phyloP scores from a whole-genome alignment of 2,329 filamentous ascomycete genomes.

The Endothia cerciana region DNA sequence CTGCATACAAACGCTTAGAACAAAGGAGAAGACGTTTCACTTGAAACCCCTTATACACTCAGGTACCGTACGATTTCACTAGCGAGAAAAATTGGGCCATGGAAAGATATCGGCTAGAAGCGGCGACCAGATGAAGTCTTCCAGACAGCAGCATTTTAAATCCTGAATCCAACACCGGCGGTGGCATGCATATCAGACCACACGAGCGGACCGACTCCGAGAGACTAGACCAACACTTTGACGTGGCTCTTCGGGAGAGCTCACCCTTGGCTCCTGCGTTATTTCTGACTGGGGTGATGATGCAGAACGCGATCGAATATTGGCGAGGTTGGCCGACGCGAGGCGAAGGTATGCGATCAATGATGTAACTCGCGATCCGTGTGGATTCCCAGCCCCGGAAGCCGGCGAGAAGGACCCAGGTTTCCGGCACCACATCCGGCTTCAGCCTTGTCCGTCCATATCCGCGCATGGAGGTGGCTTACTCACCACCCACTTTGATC shows the following conservation, averaged over 20 bases:
- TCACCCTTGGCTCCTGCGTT: too few relatives aligned
- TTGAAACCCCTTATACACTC: background rate
- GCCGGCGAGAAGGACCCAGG: slow-evolving; percentile 1
- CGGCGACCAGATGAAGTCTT: slow-evolving; percentile 3
- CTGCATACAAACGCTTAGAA: background rate
- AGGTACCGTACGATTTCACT: background rate
- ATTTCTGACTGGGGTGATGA: background rate
- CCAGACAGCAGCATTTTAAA: background rate
- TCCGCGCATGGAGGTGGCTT: too few relatives aligned
- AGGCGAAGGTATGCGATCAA: background rate
- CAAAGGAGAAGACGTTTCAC: background rate
- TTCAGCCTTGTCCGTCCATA: background rate
- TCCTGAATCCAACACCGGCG: slow-evolving; percentile 5
- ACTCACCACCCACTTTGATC: background rate
- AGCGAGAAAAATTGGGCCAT: background rate
- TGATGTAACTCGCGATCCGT: background rate
- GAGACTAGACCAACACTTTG: background rate
- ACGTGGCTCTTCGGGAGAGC: background rate
- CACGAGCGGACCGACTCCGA: slow-evolving; percentile 7
- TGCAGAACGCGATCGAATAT: background rate
- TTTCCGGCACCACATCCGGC: slow-evolving; percentile 5
- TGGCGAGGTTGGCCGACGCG: background rate
- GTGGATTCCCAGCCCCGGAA: background rate
- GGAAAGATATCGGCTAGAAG: slow-evolving; percentile 12
- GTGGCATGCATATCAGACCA: slow-evolving; percentile 17